Percentiles rank a stretch among this genome's conserved stretches.
These are phyloP conservation scores for Russula brevipes DNA, from an alignment of 768 basidiomycete genomes.

Conservation along the genomic window DNA sequence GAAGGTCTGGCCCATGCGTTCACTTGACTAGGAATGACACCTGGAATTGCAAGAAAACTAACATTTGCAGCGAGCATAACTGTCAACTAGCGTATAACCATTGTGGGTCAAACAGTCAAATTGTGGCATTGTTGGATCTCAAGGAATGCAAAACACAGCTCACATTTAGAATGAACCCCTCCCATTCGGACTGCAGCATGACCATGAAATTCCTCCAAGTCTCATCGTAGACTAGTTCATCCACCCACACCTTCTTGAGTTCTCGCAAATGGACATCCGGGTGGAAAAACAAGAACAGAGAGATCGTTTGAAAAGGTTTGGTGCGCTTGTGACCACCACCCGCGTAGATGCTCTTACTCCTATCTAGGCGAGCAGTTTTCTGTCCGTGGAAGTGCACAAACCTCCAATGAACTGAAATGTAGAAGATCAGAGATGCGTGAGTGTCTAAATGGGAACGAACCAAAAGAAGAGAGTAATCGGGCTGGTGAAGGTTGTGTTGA, in stretches of 20 bases:
- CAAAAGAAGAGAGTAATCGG: conserved; percentile 2
- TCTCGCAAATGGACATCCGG: conserved; percentile 18
- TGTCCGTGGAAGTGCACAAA: conserved; percentile 17
- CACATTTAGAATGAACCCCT: conserved; percentile 16
- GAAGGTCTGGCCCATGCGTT: too few species aligned
- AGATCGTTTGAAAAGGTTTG: not conserved
- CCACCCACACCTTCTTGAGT: conserved; percentile 10
- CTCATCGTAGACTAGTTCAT: conserved; percentile 2
- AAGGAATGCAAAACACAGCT: not conserved
- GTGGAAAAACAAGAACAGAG: conserved; percentile 4
- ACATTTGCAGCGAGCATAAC: conserved; percentile 35
- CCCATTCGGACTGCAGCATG: conserved; percentile 16
- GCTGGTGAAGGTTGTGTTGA: too few species aligned
- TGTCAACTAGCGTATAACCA: conserved; percentile 30
- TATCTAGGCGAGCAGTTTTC: conserved; percentile 3
- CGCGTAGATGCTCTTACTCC: conserved; percentile 3
- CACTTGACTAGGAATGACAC: conserved; percentile 21
- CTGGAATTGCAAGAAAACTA: conserved; percentile 34
- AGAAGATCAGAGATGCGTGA: not conserved
- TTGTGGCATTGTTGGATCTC: too few species aligned
- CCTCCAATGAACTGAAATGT: conserved; percentile 2
- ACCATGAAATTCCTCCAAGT: conserved; percentile 10
- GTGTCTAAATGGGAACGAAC: not conserved
- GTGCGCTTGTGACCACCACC: not conserved
- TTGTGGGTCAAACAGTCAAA: too few species aligned